Base-by-base conservation (phyloP, 768 basidiomycete genomes). In the Goffeauzyma gilvescens region DNA sequence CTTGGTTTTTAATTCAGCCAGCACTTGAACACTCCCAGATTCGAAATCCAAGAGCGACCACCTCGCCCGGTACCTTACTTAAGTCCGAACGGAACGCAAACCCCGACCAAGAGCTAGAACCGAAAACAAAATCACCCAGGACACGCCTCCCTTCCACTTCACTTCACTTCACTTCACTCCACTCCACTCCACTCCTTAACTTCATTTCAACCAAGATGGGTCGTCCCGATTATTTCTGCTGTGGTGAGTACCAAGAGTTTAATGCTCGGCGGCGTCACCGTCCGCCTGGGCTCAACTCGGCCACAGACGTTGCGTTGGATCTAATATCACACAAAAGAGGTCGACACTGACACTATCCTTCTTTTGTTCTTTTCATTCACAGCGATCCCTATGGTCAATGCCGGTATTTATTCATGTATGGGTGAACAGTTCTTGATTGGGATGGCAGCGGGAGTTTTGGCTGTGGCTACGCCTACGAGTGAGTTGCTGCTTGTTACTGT, bases 331-430 rank as follows among this genome's bases (percentile, higher is more conserved):
- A 15, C 23, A n/a, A 18, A 18, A 25, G 28, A 10, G 9, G 32
- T 31, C 20, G n/a, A 28, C 22, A 32, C 26, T 27, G 38, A 42
- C 32, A 36, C 49, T 35, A 42, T 41, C 6, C 17, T 25, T 18
- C 8, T 6, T 32, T 32, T 32, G 14, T 9, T 4, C 5, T 35
- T 3, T 6, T 35, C 17, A 4, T 35, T 21, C 4, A 21, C 14
- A 66, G 87, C 87, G 32, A 79, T 95, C 46, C 89, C 89, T 7
- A 66, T 86, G 37, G 69, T 86, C 49, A 90, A 98, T 67, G 72
- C 75, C 48, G 93, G 93, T 24, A 81, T 95, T 41, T 95, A 93
- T 54, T 63, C 74, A 15, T 73, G 79, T 22, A 63, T 96, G 37
- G 60, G 68, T 0, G 82, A 90, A 60, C 87, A 93, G 64, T 69